These are phyloP conservation scores for Kalmusia sp. DNA, from an alignment of 2,329 filamentous ascomycete species.

Conservation along the genomic window DNA sequence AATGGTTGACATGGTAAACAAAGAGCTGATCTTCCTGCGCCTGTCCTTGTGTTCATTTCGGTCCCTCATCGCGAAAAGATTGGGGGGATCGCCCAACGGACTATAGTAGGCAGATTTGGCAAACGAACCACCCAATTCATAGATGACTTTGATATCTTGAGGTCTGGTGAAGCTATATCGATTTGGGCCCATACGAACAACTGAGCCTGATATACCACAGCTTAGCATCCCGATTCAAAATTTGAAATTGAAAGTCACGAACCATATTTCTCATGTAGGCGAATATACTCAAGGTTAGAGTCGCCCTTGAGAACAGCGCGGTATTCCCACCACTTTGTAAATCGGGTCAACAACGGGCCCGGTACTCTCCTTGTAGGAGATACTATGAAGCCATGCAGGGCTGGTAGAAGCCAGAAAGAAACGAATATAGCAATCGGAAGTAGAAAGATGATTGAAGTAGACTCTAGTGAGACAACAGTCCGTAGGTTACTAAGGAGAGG, in stretches of 20 bases:
- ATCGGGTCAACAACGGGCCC: constrained; percentile 54
- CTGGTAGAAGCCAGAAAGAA: too few relatives aligned
- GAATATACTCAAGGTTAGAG: constrained; percentile 48
- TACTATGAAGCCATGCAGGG: too few relatives aligned
- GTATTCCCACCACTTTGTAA: constrained; percentile 56
- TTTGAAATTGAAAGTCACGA: background rate
- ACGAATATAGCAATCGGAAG: too few relatives aligned
- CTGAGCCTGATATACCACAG: constrained; percentile 1
- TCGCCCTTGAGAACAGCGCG: constrained; percentile 44
- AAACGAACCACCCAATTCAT: constrained; percentile 21
- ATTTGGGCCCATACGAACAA: constrained; percentile 19
- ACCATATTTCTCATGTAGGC: constrained; percentile 51
- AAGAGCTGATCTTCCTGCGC: background rate
- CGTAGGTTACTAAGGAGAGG: too few relatives aligned
- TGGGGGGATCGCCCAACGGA: background rate
- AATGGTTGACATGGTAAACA: background rate
- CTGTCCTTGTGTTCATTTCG: background rate
- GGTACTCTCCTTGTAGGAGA: constrained; percentile 51
- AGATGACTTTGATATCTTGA: constrained; percentile 51
- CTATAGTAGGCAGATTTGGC: constrained; percentile 41
- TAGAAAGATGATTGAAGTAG: too few relatives aligned
- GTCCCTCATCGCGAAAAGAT: background rate
- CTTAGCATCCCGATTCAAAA: background rate
- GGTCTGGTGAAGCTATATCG: constrained; percentile 23
- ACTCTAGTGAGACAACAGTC: too few relatives aligned